Conservation (phyloP, 2,329 filamentous ascomycete species). For the Boeremia lycopersici region DNA sequence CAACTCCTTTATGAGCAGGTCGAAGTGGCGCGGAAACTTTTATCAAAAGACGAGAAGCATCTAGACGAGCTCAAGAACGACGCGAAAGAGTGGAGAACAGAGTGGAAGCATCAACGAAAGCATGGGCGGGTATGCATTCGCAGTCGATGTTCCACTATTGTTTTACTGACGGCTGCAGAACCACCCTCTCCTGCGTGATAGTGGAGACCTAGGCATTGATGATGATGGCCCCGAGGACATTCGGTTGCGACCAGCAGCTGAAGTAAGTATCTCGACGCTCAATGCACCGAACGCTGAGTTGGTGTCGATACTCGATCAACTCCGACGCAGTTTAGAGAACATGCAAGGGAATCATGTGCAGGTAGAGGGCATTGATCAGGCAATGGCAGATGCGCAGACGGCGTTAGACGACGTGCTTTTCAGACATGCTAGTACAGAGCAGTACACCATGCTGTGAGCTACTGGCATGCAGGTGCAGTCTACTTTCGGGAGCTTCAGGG, state of each 20-base stretch:
- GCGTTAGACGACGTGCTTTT: conserved; percentile 46
- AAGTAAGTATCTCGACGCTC: conserved; percentile 26
- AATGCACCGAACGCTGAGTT: conserved; percentile 42
- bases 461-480: conserved; percentile 35
- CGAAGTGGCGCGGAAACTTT: conserved; percentile 57
- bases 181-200: conserved; percentile 41
- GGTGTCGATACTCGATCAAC: conserved; percentile 43
- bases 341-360: conserved; percentile 48
- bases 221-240: conserved; percentile 43
- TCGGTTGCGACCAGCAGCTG: conserved; percentile 27
- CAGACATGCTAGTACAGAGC: conserved; percentile 36
- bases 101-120: conserved; percentile 41
- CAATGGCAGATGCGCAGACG: conserved; percentile 35
- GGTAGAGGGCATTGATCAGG: conserved; percentile 43
- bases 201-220: conserved; percentile 20
- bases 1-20: conserved; percentile 65
- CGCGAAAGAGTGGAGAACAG: conserved; percentile 34
- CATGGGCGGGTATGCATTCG: conserved; percentile 33
- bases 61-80: conserved; percentile 39
- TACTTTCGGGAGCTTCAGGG: conserved; percentile 23
- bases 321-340: conserved; percentile 46
- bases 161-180: conserved; percentile 29
- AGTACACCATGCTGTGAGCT: conserved; percentile 41
- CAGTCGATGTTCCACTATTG: conserved; percentile 18
- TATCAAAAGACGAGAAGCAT: conserved; percentile 36